A percentile compares a stretch with the other conserved stretches of the same genome.
phyloP scores from a whole-genome alignment of 768 basidiomycete genomes.

The Tulasnella sp. region DNA sequence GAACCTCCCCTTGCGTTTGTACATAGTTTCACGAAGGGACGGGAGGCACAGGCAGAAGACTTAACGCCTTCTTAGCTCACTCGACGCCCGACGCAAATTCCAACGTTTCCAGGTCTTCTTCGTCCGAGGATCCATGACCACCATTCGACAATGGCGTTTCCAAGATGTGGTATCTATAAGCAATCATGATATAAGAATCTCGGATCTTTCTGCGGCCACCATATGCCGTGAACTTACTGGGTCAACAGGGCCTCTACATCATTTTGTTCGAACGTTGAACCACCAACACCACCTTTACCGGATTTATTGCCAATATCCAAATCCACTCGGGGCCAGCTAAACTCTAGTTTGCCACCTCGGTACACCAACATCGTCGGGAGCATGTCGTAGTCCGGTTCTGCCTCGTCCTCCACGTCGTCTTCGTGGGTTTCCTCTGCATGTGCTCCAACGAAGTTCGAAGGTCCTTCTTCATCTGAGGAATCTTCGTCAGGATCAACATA shows the following conservation, averaged over 20 bases:
- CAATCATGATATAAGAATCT: not conserved
- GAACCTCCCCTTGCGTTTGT: too few species aligned
- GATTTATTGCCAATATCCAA: slow-evolving; percentile 3
- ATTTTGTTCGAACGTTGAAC: not conserved
- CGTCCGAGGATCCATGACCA: slow-evolving; percentile 1
- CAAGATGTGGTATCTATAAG: not conserved
- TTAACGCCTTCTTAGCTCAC: not conserved
- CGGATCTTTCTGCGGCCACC: not conserved
- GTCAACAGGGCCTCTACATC: slow-evolving; percentile 14
- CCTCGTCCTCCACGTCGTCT: slow-evolving; percentile 11
- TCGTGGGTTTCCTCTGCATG: slow-evolving; percentile 7
- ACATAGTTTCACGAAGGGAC: too few species aligned
- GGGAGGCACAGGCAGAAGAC: too few species aligned
- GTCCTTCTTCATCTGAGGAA: not conserved
- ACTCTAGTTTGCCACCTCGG: slow-evolving; percentile 18
- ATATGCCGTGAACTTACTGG: slow-evolving; percentile 1
- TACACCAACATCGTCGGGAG: slow-evolving; percentile 20
- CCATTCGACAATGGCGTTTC: slow-evolving; percentile 2
- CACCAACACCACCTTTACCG: slow-evolving; percentile 11
- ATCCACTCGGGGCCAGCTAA: slow-evolving; percentile 19
- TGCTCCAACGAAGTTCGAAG: not conserved
- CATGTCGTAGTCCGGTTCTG: slow-evolving; percentile 18
- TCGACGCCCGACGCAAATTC: slow-evolving; percentile 14
- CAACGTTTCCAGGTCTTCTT: slow-evolving; percentile 2
- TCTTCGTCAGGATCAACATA: slow-evolving; percentile 4